Base-by-base conservation (phyloP, 805 yeast species). In the Saturnispora halmiae region DNA sequence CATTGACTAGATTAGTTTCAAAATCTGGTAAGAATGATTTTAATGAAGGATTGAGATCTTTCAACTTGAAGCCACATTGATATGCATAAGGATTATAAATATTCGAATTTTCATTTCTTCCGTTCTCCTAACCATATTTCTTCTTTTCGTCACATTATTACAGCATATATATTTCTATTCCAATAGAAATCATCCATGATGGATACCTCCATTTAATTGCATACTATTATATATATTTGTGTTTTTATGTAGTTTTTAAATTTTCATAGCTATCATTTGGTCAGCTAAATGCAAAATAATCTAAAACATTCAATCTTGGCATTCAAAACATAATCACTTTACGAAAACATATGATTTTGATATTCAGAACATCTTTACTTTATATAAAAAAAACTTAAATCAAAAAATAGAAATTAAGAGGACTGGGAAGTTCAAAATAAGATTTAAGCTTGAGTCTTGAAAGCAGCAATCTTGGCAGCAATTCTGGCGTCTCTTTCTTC, bases 391-490 rank as follows among this genome's bases (percentile, higher is more conserved):
- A 15, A 32, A 35, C 11, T 9, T 16, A 19, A 11, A 32, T 15
- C 18, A 21, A 27, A 40, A 40, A 34, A 31, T 14, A 36, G 26
- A 9, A 29, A 5, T 30, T 13, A 10, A 21, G 24, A 40, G 20
- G 6, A 14, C 10, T 30, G 29, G 10, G 30, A 21, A 27, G 13
- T 21, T 32, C 11, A 31, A 24, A 40, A 21, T 21, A 15, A 64
- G 62, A 52, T 34, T 48, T 57, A 57, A 51, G 55, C 60, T 26
- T 45, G 41, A 55, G 73, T 74, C 67, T 82, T 73, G 82, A 81
- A 82, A 67, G 80, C 87, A 67, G 92, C 94, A 68, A 92, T 87
- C 86, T 86, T 90, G 69, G 81, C 84, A 65, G 79, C 86, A 68
- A 92, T 76, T 66, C 76, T 82, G 59, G 83, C 96, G 58, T 73